phyloP scores from a whole-genome alignment of 305 asterid species.

The Nicotiana rustica region DNA sequence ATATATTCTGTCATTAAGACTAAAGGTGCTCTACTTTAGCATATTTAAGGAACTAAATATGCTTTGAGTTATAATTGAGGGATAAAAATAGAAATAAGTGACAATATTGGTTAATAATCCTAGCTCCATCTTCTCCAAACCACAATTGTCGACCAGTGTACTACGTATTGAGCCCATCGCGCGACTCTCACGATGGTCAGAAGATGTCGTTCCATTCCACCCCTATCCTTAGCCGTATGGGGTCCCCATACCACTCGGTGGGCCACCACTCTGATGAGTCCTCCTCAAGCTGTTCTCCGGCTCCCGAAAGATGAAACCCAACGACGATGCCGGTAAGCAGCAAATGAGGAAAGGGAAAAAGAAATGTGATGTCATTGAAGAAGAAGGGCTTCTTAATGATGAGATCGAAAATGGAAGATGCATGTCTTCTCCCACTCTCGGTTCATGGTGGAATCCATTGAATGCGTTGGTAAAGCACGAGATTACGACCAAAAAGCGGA shows the following conservation, averaged over 20 bases:
- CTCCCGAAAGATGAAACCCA: constrained; percentile 75
- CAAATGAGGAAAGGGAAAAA: constrained; percentile 48
- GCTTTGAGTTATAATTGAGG: no score
- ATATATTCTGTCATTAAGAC: no score
- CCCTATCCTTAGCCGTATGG: constrained; percentile 73
- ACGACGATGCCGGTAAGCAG: constrained; percentile 53
- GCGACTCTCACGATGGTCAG: constrained; percentile 90
- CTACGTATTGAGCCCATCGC: constrained; percentile 65
- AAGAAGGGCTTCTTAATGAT: constrained; percentile 80
- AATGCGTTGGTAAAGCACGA: no score
- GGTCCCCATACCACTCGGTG: constrained; percentile 85
- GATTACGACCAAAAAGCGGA: no score
- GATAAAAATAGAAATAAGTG: no score
- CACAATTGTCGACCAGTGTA: no score
- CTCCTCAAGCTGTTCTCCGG: constrained; percentile 85
- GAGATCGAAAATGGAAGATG: constrained; percentile 8
- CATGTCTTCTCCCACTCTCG: no score
- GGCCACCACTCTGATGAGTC: constrained; percentile 93
- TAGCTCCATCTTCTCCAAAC: no score
- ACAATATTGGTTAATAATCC: no score
- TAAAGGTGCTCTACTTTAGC: no score
- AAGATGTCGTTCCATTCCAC: constrained; percentile 84
- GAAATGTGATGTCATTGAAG: constrained; percentile 78
- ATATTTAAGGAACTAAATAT: no score
- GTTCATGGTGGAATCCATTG: no score